Percentiles rank a stretch among this genome's conserved stretches.
phyloP scores from a whole-genome alignment of 805 yeast species.

The Cyberlindnera galapagoensis region DNA sequence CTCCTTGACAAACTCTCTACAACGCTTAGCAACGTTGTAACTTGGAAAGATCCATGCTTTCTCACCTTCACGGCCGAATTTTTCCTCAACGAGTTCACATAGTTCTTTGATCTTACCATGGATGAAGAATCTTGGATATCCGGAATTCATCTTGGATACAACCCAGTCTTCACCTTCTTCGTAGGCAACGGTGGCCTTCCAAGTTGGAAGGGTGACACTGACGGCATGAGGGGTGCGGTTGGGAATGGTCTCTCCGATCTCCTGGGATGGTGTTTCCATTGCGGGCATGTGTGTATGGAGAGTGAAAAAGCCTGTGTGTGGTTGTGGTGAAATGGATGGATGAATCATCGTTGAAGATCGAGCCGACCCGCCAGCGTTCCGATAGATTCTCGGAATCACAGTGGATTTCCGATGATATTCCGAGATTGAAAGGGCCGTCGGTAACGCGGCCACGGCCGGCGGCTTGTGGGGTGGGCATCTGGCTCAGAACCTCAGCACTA shows the following conservation, averaged over 20 bases:
- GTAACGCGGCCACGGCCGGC: too few species aligned
- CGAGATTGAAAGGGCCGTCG: too few species aligned
- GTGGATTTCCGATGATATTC: too few species aligned
- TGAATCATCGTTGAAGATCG: too few species aligned
- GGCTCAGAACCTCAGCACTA: too few species aligned
- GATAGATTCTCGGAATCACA: too few species aligned
- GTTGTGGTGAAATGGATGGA: too few species aligned
- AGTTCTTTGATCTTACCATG: slow-evolving; percentile 57
- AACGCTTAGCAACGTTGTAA: slow-evolving; percentile 71
- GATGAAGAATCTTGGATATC: slow-evolving; percentile 83
- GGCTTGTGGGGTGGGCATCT: too few species aligned
- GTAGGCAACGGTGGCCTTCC: slow-evolving; percentile 90
- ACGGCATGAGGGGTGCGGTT: slow-evolving; percentile 89
- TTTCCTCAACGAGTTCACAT: slow-evolving; percentile 45
- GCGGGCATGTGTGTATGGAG: not conserved
- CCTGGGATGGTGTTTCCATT: slow-evolving; percentile 21
- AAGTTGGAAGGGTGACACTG: slow-evolving; percentile 89
- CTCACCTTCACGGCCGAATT: slow-evolving; percentile 79
- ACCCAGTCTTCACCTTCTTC: slow-evolving; percentile 88
- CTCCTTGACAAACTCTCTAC: slow-evolving; percentile 67
- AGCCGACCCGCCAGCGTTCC: too few species aligned
- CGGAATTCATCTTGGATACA: slow-evolving; percentile 67
- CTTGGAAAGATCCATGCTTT: slow-evolving; percentile 70
- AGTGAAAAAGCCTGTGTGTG: too few species aligned
- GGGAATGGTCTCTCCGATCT: slow-evolving; percentile 81